These are phyloP conservation scores for Arachnopeziza araneosa DNA, from an alignment of 2,329 filamentous ascomycete species.

Conservation along the genomic window DNA sequence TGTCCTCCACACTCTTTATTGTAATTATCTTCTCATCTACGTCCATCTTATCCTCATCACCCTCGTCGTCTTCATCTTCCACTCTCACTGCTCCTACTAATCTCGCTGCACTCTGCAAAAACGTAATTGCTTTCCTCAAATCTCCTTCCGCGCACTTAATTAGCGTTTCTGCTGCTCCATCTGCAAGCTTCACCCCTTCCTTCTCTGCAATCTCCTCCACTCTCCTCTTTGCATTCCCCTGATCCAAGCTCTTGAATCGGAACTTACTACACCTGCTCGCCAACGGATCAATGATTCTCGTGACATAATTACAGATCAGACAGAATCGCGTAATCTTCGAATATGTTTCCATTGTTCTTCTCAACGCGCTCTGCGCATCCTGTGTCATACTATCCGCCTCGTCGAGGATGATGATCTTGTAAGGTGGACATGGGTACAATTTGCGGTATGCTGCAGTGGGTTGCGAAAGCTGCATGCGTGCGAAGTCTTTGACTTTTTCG, in stretches of 20 bases:
- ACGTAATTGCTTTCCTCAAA: constrained; percentile 92
- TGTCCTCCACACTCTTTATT: constrained; percentile 80
- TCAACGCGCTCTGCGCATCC: constrained; percentile 87
- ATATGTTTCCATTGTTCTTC: constrained; percentile 98
- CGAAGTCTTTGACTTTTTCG: constrained; percentile 98
- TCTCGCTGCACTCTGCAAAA: constrained; percentile 86
- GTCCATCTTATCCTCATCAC: constrained; percentile 38
- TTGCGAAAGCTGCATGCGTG: constrained; percentile 86
- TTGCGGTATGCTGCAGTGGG: constrained; percentile 59
- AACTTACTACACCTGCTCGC: constrained; percentile 95
- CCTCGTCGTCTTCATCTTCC: constrained; percentile 29
- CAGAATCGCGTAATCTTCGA: constrained; percentile 95
- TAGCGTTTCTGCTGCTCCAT: constrained; percentile 75
- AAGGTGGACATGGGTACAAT: constrained; percentile 88
- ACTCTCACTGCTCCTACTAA: constrained; percentile 66
- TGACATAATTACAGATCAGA: constrained; percentile 97
- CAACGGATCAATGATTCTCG: constrained; percentile 92
- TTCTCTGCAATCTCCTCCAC: constrained; percentile 75
- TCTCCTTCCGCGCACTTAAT: constrained; percentile 90
- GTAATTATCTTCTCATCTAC: constrained; percentile 60
- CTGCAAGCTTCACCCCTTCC: constrained; percentile 71
- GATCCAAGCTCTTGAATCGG: constrained; percentile 92
- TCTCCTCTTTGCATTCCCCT: constrained; percentile 72
- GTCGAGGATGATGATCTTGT: constrained; percentile 98
- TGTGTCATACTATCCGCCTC: constrained; percentile 99